These are phyloP conservation scores for Dujonia santamariae DNA, from an alignment of 1,139 yeast genomes.

Conservation along the genomic window DNA sequence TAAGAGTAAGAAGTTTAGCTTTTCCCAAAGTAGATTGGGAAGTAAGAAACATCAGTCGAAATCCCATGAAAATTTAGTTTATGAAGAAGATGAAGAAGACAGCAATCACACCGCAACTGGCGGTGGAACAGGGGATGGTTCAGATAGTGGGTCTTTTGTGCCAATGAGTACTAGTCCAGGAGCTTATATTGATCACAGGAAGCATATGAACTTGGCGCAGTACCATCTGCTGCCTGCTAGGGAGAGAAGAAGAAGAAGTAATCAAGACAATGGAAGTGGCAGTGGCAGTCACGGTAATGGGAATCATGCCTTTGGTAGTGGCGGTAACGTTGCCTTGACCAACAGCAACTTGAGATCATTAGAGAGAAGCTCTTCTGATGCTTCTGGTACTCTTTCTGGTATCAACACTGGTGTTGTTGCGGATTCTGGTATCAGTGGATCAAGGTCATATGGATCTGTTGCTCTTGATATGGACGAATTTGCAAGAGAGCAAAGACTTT, in stretches of 20 bases:
- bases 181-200: constrained; percentile 35
- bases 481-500: constrained; percentile 33
- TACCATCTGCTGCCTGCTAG: constrained; percentile 33
- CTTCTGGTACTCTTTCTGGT: constrained; percentile 2
- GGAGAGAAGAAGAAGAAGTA: constrained; percentile 14
- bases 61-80: too few relatives aligned
- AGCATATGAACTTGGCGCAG: constrained; percentile 26
- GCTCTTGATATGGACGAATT: constrained; percentile 41
- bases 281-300: neutral
- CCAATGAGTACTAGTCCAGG: too few relatives aligned
- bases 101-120: too few relatives aligned
- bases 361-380: neutral
- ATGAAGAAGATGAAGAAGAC: too few relatives aligned
- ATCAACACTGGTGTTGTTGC: neutral
- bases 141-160: too few relatives aligned
- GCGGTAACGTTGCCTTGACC: constrained; percentile 4
- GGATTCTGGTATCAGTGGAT: constrained; percentile 1
- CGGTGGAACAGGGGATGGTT: too few relatives aligned
- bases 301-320: neutral
- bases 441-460: constrained; percentile 20
- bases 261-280: neutral
- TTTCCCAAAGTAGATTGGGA: too few relatives aligned
- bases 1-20: too few relatives aligned
- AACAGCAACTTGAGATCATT: constrained; percentile 4
- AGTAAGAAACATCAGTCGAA: too few relatives aligned